Evolutionary conservation across 768 basidiomycete genomes (phyloP).

Genomic region (Cystofilobasidium bisporidii): DNA sequence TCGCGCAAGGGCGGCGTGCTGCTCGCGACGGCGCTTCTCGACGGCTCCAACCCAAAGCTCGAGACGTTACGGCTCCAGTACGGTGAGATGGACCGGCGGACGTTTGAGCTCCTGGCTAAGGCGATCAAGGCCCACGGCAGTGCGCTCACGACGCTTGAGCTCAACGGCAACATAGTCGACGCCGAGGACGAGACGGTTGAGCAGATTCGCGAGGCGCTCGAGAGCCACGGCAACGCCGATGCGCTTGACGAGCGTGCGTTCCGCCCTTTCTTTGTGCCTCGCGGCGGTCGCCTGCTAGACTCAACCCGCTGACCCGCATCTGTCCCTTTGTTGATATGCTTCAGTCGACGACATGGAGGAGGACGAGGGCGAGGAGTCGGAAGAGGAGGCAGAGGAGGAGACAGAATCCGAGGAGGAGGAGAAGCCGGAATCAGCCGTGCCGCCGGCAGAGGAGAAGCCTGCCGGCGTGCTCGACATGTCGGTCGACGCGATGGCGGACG

Average conservation of each 20-base stretch:
- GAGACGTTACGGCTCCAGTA: constrained; percentile 76
- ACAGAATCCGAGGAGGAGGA: background rate
- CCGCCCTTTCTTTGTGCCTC: background rate
- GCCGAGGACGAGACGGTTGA: constrained; percentile 46
- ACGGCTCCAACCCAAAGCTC: constrained; percentile 64
- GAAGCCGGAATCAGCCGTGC: background rate
- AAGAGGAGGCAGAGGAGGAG: constrained; percentile 12
- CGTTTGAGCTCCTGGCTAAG: constrained; percentile 58
- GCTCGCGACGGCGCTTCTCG: constrained; percentile 53
- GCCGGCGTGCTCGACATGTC: constrained; percentile 19
- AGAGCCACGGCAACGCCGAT: constrained; percentile 54
- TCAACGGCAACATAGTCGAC: constrained; percentile 63
- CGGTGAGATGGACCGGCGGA: constrained; percentile 68
- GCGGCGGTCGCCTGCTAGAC: background rate
- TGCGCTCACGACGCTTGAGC: constrained; percentile 58
- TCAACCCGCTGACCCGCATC: background rate
- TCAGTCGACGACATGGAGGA: constrained; percentile 30
- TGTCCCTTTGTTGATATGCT: background rate
- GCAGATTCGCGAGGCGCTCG: constrained; percentile 43
- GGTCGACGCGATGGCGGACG: constrained; percentile 27
- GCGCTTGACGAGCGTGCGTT: constrained; percentile 57
- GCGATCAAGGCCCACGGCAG: constrained; percentile 55
- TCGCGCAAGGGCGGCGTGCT: constrained; percentile 67
- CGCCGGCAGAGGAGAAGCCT: background rate
- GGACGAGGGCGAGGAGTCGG: constrained; percentile 26